Evolutionary conservation across 257 asterid species (phyloP).

Genomic region (Euphrasia confusa): DNA sequence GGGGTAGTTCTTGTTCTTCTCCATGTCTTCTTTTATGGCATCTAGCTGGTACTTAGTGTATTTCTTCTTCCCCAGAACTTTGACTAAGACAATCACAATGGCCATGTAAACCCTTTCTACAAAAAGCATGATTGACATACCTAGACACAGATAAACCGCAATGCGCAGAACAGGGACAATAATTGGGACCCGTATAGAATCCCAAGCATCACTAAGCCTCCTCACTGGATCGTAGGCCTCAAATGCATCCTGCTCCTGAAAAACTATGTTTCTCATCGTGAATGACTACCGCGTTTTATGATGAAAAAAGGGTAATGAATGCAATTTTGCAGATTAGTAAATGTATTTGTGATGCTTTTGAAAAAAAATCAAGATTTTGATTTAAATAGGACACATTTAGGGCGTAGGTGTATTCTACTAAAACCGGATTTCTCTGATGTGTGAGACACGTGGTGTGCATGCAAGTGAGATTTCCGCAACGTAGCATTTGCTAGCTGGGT

Average conservation of each 20-base stretch:
- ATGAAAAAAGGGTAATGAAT: constrained; percentile 24
- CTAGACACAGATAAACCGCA: constrained; percentile 47
- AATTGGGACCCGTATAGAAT: constrained; percentile 42
- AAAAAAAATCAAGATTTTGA: constrained; percentile 24
- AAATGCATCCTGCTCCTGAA: constrained; percentile 26
- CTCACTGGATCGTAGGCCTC: constrained; percentile 38
- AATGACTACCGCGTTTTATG: constrained; percentile 5
- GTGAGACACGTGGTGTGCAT: constrained; percentile 59
- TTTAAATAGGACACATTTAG: constrained; percentile 38
- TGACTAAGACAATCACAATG: constrained; percentile 45
- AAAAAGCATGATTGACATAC: constrained; percentile 64
- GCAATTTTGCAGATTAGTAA: constrained; percentile 22
- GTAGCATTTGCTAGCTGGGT: constrained; percentile 52
- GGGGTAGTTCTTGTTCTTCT: constrained; percentile 49
- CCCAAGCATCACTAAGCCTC: constrained; percentile 44
- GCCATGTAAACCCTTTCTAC: constrained; percentile 66
- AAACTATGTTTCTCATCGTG: constrained; percentile 47
- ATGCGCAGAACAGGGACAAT: constrained; percentile 42
- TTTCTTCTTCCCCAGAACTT: constrained; percentile 45
- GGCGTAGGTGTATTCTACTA: constrained; percentile 30
- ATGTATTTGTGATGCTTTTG: constrained; percentile 24
- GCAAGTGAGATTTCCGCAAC: constrained; percentile 54
- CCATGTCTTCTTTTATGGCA: constrained; percentile 47
- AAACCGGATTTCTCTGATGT: constrained; percentile 19
- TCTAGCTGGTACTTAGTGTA: constrained; percentile 61